Percentiles rank a stretch among this genome's conserved stretches.
phyloP scores from a whole-genome alignment of 257 asterid species.

The Orobanche coerulescens region DNA sequence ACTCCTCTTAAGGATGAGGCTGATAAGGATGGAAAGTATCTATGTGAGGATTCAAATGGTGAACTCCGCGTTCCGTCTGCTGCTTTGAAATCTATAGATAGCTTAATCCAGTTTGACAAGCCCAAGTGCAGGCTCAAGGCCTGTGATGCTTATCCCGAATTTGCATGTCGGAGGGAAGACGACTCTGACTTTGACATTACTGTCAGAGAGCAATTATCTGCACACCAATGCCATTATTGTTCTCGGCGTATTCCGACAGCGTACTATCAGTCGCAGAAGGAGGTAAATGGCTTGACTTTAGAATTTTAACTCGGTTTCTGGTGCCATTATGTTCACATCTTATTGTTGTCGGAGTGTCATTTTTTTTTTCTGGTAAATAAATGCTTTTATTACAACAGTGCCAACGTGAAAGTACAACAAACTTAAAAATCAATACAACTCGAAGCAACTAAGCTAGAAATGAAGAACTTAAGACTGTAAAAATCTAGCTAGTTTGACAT shows the following conservation, averaged over 20 bases:
- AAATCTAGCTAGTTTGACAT: too few species aligned
- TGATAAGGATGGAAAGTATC: constrained; percentile 31
- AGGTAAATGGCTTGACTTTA: constrained; percentile 32
- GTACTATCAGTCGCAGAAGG: constrained; percentile 63
- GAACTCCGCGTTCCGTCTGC: constrained; percentile 55
- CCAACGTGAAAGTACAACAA: too few species aligned
- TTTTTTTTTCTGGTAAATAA: not conserved
- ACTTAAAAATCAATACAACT: too few species aligned
- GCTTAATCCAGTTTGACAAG: constrained; percentile 64
- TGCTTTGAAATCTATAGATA: constrained; percentile 56
- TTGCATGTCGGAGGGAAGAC: constrained; percentile 29
- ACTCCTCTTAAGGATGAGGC: constrained; percentile 29
- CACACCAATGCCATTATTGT: constrained; percentile 44
- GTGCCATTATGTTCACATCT: not conserved
- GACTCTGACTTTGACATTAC: constrained; percentile 44
- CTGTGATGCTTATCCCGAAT: constrained; percentile 48
- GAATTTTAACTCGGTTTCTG: not conserved
- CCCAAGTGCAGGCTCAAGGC: constrained; percentile 59
- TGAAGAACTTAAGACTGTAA: too few species aligned
- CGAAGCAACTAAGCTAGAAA: too few species aligned
- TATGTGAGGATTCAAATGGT: constrained; percentile 45
- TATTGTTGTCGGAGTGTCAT: not conserved
- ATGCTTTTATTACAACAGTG: too few species aligned
- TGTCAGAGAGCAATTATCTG: constrained; percentile 51
- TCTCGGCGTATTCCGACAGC: constrained; percentile 36